Conservation (phyloP, 1,284 basidiomycete genomes). For the Boletus calvinii region DNA sequence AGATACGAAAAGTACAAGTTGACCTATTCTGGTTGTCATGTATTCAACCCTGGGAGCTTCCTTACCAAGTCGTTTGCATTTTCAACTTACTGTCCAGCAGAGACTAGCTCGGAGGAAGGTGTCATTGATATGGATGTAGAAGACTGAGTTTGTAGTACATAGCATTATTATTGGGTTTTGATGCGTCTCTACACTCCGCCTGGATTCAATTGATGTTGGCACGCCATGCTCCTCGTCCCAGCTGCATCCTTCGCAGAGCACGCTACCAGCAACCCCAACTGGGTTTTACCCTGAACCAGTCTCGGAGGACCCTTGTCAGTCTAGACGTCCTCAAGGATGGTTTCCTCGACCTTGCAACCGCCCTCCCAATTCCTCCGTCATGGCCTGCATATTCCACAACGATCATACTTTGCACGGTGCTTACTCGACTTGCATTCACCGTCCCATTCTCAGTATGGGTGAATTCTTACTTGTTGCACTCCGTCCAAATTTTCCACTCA, state of each 20-base stretch:
- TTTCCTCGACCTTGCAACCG: constrained; percentile 64
- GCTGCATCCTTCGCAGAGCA: constrained; percentile 8
- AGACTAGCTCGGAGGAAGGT: constrained; percentile 73
- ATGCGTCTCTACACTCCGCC: background rate
- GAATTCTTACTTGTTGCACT: constrained; percentile 27
- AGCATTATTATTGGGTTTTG: background rate
- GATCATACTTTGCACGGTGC: constrained; percentile 73
- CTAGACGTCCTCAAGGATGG: constrained; percentile 45
- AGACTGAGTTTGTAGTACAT: constrained; percentile 21
- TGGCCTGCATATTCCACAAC: constrained; percentile 73
- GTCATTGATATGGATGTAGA: constrained; percentile 38
- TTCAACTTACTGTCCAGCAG: constrained; percentile 85
- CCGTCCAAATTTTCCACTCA: constrained; percentile 14
- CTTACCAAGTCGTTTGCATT: constrained; percentile 77
- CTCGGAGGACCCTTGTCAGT: constrained; percentile 37
- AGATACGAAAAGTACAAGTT: constrained; percentile 95
- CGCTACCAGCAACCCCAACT: constrained; percentile 6
- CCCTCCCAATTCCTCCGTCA: constrained; percentile 64
- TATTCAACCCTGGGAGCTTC: constrained; percentile 96
- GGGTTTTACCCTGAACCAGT: background rate
- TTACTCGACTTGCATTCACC: constrained; percentile 62
- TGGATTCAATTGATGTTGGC: constrained; percentile 25
- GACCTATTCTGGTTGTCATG: constrained; percentile 98
- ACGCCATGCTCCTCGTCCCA: constrained; percentile 16
- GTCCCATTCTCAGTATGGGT: constrained; percentile 85